phyloP scores from a whole-genome alignment of 1,139 yeast genomes.

The Williopsis jadinii region DNA sequence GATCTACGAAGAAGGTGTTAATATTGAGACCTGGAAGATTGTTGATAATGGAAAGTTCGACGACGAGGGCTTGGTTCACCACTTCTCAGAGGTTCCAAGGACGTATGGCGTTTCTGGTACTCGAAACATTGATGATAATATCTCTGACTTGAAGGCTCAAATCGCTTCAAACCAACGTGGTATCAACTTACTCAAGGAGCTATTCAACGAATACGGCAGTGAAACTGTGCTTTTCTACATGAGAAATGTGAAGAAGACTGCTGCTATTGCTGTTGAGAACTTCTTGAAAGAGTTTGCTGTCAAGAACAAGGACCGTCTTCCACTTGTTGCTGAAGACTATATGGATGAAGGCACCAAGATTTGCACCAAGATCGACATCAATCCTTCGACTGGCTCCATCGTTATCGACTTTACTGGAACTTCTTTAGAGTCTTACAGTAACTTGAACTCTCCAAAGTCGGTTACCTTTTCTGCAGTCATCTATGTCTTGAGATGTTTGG shows the following conservation, averaged over 20 bases:
- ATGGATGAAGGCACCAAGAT: slow-evolving; percentile 44
- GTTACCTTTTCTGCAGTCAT: slow-evolving; percentile 76
- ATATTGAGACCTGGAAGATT: slow-evolving; percentile 35
- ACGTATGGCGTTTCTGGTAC: slow-evolving; percentile 41
- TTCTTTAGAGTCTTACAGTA: slow-evolving; percentile 53
- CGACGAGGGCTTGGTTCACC: slow-evolving; percentile 30
- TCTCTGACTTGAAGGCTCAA: slow-evolving; percentile 43
- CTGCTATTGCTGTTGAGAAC: slow-evolving; percentile 33
- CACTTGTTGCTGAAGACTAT: slow-evolving; percentile 31
- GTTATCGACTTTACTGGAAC: slow-evolving; percentile 42
- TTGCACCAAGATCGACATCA: slow-evolving; percentile 30
- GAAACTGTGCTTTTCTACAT: slow-evolving; percentile 34
- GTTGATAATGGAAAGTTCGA: slow-evolving; percentile 35
- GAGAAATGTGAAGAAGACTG: slow-evolving; percentile 39
- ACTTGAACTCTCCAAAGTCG: slow-evolving; percentile 62
- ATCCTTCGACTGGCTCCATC: slow-evolving; percentile 29
- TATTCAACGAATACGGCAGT: slow-evolving; percentile 32
- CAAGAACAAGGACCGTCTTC: slow-evolving; percentile 18
- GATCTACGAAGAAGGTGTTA: slow-evolving; percentile 42
- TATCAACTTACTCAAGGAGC: slow-evolving; percentile 30
- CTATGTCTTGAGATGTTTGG: slow-evolving; percentile 69
- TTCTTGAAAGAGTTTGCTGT: slow-evolving; percentile 25
- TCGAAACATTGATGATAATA: slow-evolving; percentile 38
- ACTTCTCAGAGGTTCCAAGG: slow-evolving; percentile 34
- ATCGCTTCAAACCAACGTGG: slow-evolving; percentile 43